Evolutionary conservation across 495 filamentous ascomycete species (phyloP), one percentile per base, ranked within the genome.

Genomic region (Hypoxylon lenormandii): DNA sequence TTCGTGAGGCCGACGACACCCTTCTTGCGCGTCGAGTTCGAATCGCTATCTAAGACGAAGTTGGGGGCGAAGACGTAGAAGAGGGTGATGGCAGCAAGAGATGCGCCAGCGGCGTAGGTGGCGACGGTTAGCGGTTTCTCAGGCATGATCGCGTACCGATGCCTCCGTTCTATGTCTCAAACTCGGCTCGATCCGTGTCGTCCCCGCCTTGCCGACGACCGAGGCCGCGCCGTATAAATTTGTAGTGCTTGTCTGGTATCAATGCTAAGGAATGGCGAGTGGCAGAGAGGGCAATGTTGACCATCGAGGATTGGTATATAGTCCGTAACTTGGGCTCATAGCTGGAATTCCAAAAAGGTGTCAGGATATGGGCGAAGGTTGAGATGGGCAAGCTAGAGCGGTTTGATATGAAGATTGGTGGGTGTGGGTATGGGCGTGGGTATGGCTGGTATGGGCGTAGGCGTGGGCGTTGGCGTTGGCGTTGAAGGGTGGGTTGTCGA

Each of bases 51-150:
- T 72, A 98, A 87, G 72, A 96, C 92, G 79, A 92, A 97, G 33
- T 96, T 97, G 4, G 95, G 95, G 2, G 88, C 93, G 77, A 99
- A 98, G 63, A 98, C 94, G 76, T 98, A 99, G 74, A 99, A 90
- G 12, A 98, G 81, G 12, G 96, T 93, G 62, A 96, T 90, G n/a
- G 96, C 95, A 38, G 95, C 95, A 36, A 99, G 90, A 49, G 93
- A 97, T 22, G 95, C 96, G 51, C 93, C 95, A 23, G 94, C 94
- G 72, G 96, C 96, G 77, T 99, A 99, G 13, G 91, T 91, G 66
- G 91, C 91, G 62, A 97, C 91, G 11, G 91, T 93, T 54, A 91
- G 86, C 28, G 92, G 88, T 81, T 88, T 94, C 72, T 97, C 93
- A 66, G 92, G 92, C 93, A 97, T 97, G 67, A 74, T 82, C 74